A percentile compares a stretch with the other conserved stretches of the same genome.
Conservation (phyloP, 1,284 basidiomycete species). For the Tetrapyrgos nigripes region DNA sequence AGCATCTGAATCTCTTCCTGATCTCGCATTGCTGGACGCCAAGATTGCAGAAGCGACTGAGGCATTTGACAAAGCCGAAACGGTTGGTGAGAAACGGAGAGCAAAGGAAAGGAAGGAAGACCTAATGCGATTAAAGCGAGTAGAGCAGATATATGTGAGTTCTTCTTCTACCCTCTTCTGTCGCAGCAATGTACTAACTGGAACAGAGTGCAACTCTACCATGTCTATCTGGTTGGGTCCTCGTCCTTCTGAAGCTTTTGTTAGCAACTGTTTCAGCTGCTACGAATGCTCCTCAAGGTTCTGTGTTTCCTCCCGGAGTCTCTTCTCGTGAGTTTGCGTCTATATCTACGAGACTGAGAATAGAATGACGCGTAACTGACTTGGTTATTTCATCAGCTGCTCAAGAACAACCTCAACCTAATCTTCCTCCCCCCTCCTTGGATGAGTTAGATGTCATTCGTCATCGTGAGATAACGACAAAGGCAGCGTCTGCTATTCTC, state of each 20-base stretch:
- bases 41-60: slow-evolving; percentile 73
- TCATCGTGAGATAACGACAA: slow-evolving; percentile 97
- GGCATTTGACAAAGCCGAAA: slow-evolving; percentile 61
- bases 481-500: slow-evolving; percentile 95
- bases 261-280: slow-evolving; percentile 89
- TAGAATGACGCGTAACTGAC: neutral
- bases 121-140: slow-evolving; percentile 82
- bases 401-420: slow-evolving; percentile 67
- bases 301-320: slow-evolving; percentile 72
- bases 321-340: slow-evolving; percentile 62
- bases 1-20: slow-evolving; percentile 64
- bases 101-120: slow-evolving; percentile 78
- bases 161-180: neutral
- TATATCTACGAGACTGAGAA: slow-evolving; percentile 14
- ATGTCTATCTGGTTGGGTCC: slow-evolving; percentile 84
- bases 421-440: slow-evolving; percentile 73
- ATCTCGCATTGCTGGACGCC: slow-evolving; percentile 72
- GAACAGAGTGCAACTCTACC: slow-evolving; percentile 84
- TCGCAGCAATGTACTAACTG: too few relatives aligned
- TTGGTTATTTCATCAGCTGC: slow-evolving; percentile 39
- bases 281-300: slow-evolving; percentile 63
- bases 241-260: slow-evolving; percentile 88
- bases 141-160: slow-evolving; percentile 92
- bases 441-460: slow-evolving; percentile 95
- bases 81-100: slow-evolving; percentile 61